A percentile compares a stretch with the other conserved stretches of the same genome.
Conservation (phyloP, 1,284 basidiomycete genomes). For the Lignosus rhinocerotis region DNA sequence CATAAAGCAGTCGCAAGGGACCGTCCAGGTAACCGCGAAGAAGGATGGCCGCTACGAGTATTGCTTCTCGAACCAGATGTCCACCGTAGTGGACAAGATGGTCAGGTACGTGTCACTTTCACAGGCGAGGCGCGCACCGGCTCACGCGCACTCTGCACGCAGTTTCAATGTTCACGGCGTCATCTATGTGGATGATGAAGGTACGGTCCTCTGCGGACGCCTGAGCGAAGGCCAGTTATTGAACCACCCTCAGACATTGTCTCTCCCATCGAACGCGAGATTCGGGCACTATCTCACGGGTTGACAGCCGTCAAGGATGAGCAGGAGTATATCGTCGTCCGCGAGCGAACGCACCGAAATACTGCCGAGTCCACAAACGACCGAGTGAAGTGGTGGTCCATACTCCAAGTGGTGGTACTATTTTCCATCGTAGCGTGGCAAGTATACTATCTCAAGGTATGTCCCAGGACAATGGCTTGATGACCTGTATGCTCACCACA, state of each 20-base stretch:
- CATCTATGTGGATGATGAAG: conserved; percentile 88
- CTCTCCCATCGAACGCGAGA: conserved; percentile 95
- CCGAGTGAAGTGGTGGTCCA: conserved; percentile 99
- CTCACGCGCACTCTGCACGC: conserved; percentile 6
- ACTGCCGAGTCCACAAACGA: conserved; percentile 95
- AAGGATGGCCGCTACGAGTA: conserved; percentile 90
- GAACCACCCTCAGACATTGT: conserved; percentile 55
- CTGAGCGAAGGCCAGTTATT: neutral
- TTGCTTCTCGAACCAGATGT: conserved; percentile 99
- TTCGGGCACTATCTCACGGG: conserved; percentile 84
- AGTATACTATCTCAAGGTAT: conserved; percentile 94
- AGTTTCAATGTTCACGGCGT: conserved; percentile 99
- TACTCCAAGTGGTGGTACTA: conserved; percentile 86
- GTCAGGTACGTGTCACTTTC: conserved; percentile 65
- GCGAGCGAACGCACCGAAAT: conserved; percentile 92
- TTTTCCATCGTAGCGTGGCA: conserved; percentile 95
- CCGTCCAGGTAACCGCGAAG: conserved; percentile 84
- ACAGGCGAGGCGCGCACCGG: conserved; percentile 12
- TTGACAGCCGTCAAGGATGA: conserved; percentile 95
- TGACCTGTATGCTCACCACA: neutral
- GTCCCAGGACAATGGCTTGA: conserved; percentile 24
- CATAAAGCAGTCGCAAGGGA: conserved; percentile 87
- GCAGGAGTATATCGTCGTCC: conserved; percentile 96
- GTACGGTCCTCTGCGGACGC: conserved; percentile 37
- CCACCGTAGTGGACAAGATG: conserved; percentile 91